Evolutionary conservation across 805 yeast genomes (phyloP), one percentile per base, ranked within the genome.

Genomic region (Metschnikowia santaceciliae): DNA sequence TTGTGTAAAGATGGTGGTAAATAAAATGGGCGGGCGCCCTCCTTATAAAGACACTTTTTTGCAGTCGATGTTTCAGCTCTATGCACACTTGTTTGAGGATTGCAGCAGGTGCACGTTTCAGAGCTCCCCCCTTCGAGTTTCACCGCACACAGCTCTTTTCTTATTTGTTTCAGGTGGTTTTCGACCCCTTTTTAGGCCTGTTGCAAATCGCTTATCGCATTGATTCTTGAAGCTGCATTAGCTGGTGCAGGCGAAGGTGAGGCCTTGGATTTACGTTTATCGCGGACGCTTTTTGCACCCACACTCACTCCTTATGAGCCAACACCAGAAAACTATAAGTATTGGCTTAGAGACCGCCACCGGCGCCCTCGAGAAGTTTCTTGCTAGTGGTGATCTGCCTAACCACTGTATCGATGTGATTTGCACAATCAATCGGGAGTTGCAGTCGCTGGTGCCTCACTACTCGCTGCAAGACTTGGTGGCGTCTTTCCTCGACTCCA

Each of bases 281-380:
- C 46, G 46, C 38, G 30, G 14, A 37, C 8, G 38, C 43, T 32
- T 30, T 44, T 44, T 35, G 47, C 47, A 44, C 32, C 47, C 47
- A 34, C 39, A 23, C 13, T 26, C 30, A 26, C 47, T 23, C 17
- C 17, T 35, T 15, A 53, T 53, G 55, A 41, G 33, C 20, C 23
- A 39, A 3, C 39, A 26, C 23, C 52, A 53, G n/a, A 43, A 52
- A 17, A 53, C 56, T n/a, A 47, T 53, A 36, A 53, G 51, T 38
- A 53, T 53, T 4, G 52, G 56, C 22, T 50, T 53, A n/a, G 56
- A 50, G 43, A 45, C 54, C 2, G 56, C 56, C 7, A 50, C 56
- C 8, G 50, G 49, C 23, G 56, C 56, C 11, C 52, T 53, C 20
- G 47, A 52, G 5, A 53, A 50, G 19, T 50, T 53, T 23, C 47